Conservation (phyloP, 2,329 filamentous ascomycete species). For the Paracamarosporium sp. region DNA sequence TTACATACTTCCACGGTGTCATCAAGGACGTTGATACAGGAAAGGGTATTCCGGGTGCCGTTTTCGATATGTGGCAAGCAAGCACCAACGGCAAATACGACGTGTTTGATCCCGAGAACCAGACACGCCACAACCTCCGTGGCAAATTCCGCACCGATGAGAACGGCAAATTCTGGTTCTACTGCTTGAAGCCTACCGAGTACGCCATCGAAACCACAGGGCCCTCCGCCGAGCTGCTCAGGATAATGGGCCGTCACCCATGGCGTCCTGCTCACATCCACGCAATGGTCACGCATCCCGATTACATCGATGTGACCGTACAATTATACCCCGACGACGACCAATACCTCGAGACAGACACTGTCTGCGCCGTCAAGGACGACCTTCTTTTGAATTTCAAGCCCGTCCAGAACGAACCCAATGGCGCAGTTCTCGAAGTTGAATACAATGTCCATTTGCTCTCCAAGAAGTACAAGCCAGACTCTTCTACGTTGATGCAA, state of each 20-base stretch:
- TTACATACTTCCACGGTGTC: constrained; percentile 72
- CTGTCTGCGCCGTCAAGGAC: neutral
- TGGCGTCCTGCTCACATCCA: constrained; percentile 69
- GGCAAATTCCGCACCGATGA: constrained; percentile 77
- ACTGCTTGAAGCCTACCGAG: constrained; percentile 76
- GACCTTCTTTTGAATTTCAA: neutral
- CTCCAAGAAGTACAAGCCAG: neutral
- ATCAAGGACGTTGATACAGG: constrained; percentile 70
- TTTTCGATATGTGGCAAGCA: constrained; percentile 81
- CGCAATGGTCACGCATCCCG: constrained; percentile 14
- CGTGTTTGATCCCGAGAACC: constrained; percentile 75
- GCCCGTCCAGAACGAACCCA: neutral
- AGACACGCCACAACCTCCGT: constrained; percentile 75
- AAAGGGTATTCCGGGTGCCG: constrained; percentile 69
- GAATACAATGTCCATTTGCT: neutral
- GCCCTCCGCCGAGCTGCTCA: constrained; percentile 61
- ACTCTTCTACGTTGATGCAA: neutral
- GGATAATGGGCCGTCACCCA: constrained; percentile 63
- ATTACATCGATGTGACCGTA: neutral
- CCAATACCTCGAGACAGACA: neutral
- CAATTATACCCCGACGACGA: neutral
- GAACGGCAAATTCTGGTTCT: constrained; percentile 74
- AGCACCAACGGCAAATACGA: constrained; percentile 79
- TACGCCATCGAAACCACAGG: constrained; percentile 71
- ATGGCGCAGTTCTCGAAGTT: neutral